Evolutionary conservation across 345 rosid species (phyloP).

Genomic region (Eutrema heterophyllum): DNA sequence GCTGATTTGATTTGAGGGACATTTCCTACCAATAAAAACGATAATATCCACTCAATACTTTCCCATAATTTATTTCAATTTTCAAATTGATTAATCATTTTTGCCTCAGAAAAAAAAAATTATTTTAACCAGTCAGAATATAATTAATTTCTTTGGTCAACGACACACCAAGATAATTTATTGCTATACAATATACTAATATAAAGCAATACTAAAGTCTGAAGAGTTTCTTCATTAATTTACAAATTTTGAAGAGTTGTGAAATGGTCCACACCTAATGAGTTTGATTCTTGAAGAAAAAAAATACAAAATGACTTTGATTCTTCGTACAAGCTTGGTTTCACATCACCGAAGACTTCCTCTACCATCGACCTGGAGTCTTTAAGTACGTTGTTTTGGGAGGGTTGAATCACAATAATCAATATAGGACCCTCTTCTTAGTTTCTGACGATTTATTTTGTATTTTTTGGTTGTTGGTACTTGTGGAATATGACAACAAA

Average conservation of each 20-base stretch:
- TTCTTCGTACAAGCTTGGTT: slow-evolving; percentile 6
- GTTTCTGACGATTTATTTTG: neutral
- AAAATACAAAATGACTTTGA: neutral
- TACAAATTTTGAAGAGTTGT: neutral
- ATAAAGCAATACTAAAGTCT: neutral
- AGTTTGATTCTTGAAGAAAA: slow-evolving; percentile 12
- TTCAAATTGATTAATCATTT: neutral
- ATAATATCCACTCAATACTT: neutral
- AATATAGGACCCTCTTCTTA: neutral
- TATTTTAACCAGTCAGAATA: neutral
- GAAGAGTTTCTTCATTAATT: neutral
- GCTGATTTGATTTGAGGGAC: slow-evolving; percentile 7
- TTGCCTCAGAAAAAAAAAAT: neutral
- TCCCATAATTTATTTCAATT: neutral
- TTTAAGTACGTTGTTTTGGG: neutral
- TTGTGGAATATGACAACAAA: neutral
- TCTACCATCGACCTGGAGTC: neutral
- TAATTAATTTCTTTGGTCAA: neutral
- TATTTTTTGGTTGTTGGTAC: neutral
- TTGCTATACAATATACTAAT: neutral
- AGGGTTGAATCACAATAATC: slow-evolving; percentile 5
- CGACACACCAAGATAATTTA: neutral
- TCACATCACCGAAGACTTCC: slow-evolving; percentile 15
- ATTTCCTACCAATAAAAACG: neutral
- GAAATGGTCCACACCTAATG: slow-evolving; percentile 15